Conservation (phyloP, 1,139 yeast genomes). For the Lodderomyces margitis region DNA sequence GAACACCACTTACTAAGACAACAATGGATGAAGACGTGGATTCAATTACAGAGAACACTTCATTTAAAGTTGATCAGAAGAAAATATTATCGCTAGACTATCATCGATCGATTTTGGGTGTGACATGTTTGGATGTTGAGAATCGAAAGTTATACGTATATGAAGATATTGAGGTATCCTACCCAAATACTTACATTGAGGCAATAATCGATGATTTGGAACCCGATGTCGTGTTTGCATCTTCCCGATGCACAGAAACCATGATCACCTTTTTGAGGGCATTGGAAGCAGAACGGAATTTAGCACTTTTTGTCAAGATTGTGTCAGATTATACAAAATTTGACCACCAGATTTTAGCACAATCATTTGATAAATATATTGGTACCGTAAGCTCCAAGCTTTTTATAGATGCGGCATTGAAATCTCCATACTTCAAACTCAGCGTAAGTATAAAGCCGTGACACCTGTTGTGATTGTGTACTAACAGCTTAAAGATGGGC, state of each 20-base stretch:
- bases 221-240: constrained; percentile 11
- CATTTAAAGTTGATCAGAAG: neutral
- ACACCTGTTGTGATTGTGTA: neutral
- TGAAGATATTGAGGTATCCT: constrained; percentile 13
- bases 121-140: constrained; percentile 11
- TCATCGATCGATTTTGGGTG: constrained; percentile 10
- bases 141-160: constrained; percentile 7
- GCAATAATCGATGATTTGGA: constrained; percentile 13
- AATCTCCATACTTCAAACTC: constrained; percentile 5
- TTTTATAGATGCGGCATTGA: constrained; percentile 8
- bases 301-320: constrained; percentile 8
- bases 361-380: constrained; percentile 7
- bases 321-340: constrained; percentile 13
- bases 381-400: constrained; percentile 1
- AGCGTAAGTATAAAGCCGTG: constrained; percentile 7
- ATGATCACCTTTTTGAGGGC: constrained; percentile 8
- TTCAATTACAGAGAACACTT: neutral
- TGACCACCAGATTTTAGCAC: constrained; percentile 6
- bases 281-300: constrained; percentile 4
- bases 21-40: neutral
- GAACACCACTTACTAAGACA: neutral
- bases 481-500: constrained; percentile 8
- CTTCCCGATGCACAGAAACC: constrained; percentile 11
- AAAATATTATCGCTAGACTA: constrained; percentile 12
- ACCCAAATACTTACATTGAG: constrained; percentile 11